Evolutionary conservation across 495 filamentous ascomycete genomes (phyloP), one percentile per base, ranked within the genome.

Genomic region (Penicillium lagena): DNA sequence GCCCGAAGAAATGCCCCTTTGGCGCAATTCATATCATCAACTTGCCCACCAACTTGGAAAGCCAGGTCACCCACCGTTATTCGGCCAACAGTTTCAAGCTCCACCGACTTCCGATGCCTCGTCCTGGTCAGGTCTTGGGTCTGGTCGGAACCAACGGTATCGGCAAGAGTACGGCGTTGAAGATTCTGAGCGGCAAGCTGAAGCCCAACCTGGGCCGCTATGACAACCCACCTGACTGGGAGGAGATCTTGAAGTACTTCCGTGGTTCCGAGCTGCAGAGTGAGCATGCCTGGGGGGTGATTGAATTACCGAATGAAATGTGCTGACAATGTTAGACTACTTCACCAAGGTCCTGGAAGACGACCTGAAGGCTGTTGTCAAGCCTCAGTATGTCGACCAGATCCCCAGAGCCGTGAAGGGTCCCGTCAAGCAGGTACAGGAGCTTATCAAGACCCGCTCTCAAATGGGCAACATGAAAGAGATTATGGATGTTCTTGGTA

Each of bases 71-170:
- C 47, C 93, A 98, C 65, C 87, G 94, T 66, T 98, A 98, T 69
- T 91, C 90, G 10, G 91, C 93, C 54, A 98, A 98, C 75, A 96
- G 90, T 72, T 98, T 98, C 79, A 98, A 98, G 77, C 83, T 98
- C 47, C 93, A 98, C 67, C 79, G 93, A 53, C 78, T 98, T 52
- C 93, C 93, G 28, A 96, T 90, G 72, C 93, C 93, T 36, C 81
- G 93, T 35, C 93, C 93, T 29, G 94, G 94, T 27, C 89, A 96
- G 56, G 94, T 98, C n/a, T 73, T 98, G 15, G 93, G 93, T 67
- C 79, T 98, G 36, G 93, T 98, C 13, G 93, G 93, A 59, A 96
- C 91, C 42, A 97, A 98, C 81, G 93, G 93, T 86, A 98, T 97
- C 60, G 93, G 93, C 66, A 97, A 98, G 78, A 96, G 90, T 70